Evolutionary conservation across 805 yeast genomes (phyloP).

Genomic region (Candida oleophila): DNA sequence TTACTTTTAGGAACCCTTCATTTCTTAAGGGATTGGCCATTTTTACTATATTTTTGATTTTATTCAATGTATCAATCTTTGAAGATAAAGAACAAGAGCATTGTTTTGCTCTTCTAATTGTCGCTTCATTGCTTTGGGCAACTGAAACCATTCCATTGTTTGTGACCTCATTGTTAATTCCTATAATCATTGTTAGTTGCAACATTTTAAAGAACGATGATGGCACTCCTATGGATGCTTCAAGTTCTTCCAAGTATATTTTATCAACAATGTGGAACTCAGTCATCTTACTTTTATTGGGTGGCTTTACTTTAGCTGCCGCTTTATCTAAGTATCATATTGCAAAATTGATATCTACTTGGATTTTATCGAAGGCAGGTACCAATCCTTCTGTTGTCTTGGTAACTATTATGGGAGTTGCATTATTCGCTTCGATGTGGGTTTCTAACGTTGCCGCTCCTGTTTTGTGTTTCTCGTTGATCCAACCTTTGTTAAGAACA

Average conservation of each 20-base stretch:
- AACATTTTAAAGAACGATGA: slow-evolving; percentile 61
- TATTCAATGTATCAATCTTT: slow-evolving; percentile 30
- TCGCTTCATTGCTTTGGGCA: slow-evolving; percentile 91
- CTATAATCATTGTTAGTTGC: slow-evolving; percentile 73
- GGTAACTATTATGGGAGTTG: slow-evolving; percentile 50
- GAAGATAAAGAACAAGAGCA: slow-evolving; percentile 34
- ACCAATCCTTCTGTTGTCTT: slow-evolving; percentile 49
- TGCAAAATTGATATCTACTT: slow-evolving; percentile 49
- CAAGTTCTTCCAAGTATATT: slow-evolving; percentile 44
- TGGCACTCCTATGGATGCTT: slow-evolving; percentile 44
- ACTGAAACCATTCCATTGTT: slow-evolving; percentile 91
- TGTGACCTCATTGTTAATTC: slow-evolving; percentile 82
- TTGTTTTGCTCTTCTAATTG: slow-evolving; percentile 75
- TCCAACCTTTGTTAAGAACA: slow-evolving; percentile 47
- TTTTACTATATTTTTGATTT: slow-evolving; percentile 41
- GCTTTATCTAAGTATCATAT: slow-evolving; percentile 54
- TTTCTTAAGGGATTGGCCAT: slow-evolving; percentile 49
- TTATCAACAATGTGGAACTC: slow-evolving; percentile 54
- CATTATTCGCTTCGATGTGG: slow-evolving; percentile 57
- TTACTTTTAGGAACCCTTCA: slow-evolving; percentile 33
- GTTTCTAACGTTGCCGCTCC: slow-evolving; percentile 59
- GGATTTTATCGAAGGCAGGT: slow-evolving; percentile 50
- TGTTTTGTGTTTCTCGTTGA: slow-evolving; percentile 50
- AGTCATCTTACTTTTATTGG: slow-evolving; percentile 49
- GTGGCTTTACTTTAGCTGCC: slow-evolving; percentile 57